Percentiles rank a stretch among this genome's conserved stretches.
Evolutionary conservation across 768 basidiomycete species (phyloP).

Genomic region (Asterophora lycoperdoides): DNA sequence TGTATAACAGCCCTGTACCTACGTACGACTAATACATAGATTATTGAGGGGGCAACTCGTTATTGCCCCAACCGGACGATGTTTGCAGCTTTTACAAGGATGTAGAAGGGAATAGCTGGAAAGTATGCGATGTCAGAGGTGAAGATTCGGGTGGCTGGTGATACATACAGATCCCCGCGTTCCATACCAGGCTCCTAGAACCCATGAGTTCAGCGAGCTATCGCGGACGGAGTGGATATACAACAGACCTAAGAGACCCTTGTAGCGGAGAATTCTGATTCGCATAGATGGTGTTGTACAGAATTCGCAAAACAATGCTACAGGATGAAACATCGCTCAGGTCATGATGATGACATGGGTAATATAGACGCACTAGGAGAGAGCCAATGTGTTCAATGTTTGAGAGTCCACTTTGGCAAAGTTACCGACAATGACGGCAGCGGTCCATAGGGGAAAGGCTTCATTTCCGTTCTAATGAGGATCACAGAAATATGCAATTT

Average conservation of each 20-base stretch:
- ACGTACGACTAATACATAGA: background rate
- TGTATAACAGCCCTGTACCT: background rate
- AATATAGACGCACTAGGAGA: background rate
- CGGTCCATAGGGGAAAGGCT: constrained; percentile 25
- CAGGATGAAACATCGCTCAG: too few relatives aligned
- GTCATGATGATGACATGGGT: constrained; percentile 5
- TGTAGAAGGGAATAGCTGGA: constrained; percentile 10
- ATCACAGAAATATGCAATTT: background rate
- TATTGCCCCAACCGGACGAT: background rate
- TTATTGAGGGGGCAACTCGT: background rate
- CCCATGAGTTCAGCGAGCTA: background rate
- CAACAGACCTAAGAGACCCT: constrained; percentile 10
- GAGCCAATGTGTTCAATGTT: constrained; percentile 25
- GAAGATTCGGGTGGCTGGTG: too few relatives aligned
- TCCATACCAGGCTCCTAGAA: constrained; percentile 7
- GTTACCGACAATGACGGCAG: constrained; percentile 17
- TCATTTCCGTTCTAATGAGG: constrained; percentile 28
- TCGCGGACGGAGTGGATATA: background rate
- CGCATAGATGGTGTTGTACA: constrained; percentile 30
- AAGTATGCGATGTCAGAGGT: too few relatives aligned
- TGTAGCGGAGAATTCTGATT: constrained; percentile 18
- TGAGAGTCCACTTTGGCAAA: constrained; percentile 12
- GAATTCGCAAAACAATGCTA: constrained; percentile 20
- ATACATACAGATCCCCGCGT: constrained; percentile 5
- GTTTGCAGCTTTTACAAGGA: constrained; percentile 10